Evolutionary conservation across 257 asterid species (phyloP).

Genomic region (Scutellaria barbata): DNA sequence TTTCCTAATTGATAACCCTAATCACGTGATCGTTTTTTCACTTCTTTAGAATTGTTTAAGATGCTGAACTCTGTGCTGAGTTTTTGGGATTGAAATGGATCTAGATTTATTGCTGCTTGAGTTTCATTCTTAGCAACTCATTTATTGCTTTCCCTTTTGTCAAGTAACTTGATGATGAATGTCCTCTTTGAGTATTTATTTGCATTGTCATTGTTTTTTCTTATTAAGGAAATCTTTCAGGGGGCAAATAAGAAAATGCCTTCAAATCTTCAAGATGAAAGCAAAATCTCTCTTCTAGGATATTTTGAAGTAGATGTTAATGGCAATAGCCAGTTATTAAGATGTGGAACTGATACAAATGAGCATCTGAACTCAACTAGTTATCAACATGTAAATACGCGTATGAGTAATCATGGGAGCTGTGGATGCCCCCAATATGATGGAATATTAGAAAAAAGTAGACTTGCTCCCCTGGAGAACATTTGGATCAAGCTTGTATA

Average conservation of each 20-base stretch:
- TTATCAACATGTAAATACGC: constrained; percentile 24
- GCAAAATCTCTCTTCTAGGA: constrained; percentile 70
- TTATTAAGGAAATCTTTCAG: constrained; percentile 58
- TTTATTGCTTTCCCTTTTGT: constrained; percentile 8
- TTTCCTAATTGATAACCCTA: constrained; percentile 32
- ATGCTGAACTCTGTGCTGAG: neutral
- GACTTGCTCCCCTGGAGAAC: constrained; percentile 41
- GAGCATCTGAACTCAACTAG: constrained; percentile 26
- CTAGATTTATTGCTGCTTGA: neutral
- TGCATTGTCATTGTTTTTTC: neutral
- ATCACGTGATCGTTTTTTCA: constrained; percentile 9
- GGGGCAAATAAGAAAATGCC: constrained; percentile 67
- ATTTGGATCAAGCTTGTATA: constrained; percentile 59
- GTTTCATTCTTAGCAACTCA: neutral
- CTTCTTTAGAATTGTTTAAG: neutral
- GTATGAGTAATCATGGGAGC: constrained; percentile 32
- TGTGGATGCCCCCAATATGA: constrained; percentile 67
- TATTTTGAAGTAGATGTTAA: constrained; percentile 47
- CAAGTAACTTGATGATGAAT: constrained; percentile 6
- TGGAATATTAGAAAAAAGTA: constrained; percentile 40
- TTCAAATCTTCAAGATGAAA: constrained; percentile 61
- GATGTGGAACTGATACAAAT: constrained; percentile 36
- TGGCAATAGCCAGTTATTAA: constrained; percentile 37
- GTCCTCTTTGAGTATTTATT: constrained; percentile 17
- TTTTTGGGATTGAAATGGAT: neutral